A percentile compares a stretch with the other conserved stretches of the same genome.
Evolutionary conservation across 139 green algal genomes (phyloP).

Genomic region (Asterochloris erici): DNA sequence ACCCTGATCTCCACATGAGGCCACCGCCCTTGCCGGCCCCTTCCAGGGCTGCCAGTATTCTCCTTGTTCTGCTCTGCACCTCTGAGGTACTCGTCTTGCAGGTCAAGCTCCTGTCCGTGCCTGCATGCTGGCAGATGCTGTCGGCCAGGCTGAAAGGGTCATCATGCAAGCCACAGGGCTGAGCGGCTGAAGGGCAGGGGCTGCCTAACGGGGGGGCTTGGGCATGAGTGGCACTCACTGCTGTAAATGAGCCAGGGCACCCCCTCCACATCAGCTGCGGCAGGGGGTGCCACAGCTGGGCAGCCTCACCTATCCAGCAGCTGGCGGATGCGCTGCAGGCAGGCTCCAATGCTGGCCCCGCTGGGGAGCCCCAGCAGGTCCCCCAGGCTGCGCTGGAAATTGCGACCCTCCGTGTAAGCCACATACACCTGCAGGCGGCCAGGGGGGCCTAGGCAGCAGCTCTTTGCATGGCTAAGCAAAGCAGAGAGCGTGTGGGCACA

Average conservation of each 20-base stretch:
- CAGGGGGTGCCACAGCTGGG: neutral
- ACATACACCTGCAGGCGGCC: conserved; percentile 17
- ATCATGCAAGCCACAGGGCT: too few species aligned
- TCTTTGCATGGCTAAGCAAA: neutral
- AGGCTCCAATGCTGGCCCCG: conserved; percentile 8
- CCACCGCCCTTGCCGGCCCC: neutral
- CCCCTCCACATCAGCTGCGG: too few species aligned
- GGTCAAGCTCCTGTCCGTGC: conserved; percentile 2
- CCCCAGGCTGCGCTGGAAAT: conserved; percentile 36
- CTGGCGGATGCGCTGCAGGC: conserved; percentile 18
- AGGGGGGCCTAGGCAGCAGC: neutral
- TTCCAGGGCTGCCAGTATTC: neutral
- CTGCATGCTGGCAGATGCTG: neutral
- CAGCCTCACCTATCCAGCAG: conserved; percentile 8
- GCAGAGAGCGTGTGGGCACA: neutral
- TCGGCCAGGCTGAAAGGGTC: too few species aligned
- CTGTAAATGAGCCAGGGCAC: too few species aligned
- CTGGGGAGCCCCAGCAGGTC: conserved; percentile 33
- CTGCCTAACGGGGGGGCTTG: too few species aligned
- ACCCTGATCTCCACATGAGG: conserved; percentile 15
- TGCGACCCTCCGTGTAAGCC: conserved; percentile 38
- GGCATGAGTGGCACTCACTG: too few species aligned
- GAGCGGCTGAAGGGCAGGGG: too few species aligned
- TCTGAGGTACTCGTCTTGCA: conserved; percentile 9
- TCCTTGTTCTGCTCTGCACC: neutral